Evolutionary conservation across 345 rosid genomes (phyloP), one percentile per base, ranked within the genome.

Genomic region (Populus davidiana): DNA sequence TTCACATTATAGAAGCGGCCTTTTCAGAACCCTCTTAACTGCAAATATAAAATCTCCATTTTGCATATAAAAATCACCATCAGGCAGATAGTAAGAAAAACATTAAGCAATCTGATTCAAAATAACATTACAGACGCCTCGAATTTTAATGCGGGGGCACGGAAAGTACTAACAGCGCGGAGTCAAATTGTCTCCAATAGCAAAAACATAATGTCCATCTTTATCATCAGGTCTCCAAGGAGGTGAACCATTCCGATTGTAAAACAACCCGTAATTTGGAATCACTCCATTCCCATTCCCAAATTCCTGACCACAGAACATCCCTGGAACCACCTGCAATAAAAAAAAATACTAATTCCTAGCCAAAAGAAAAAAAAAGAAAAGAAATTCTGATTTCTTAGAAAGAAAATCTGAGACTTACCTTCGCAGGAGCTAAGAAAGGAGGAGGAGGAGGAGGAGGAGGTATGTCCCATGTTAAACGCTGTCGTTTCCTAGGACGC

Each of bases 181-280:
- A 71, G 91, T 89, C 67, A 92, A 79, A 81, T 80, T 86, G 76
- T 92, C 94, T 72, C 97, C 93, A 38, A 92, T 67, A n/a, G 85
- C 81, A 74, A 88, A 92, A 68, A 88, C 90, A 72, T 84, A 92
- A 84, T 90, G 97, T 5, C 97, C 94, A 77, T 92, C 94, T 87
- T 90, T 90, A 84, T 90, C 93, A 82, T 92, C 94, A 25, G 94
- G 90, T 77, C 97, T 87, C 94, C 93, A 90, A 5, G 97, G 97
- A 77, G 97, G 94, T 36, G 94, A 90, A 59, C 75, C 82, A 74
- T 86, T 81, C 47, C 77, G 79, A 73, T 84, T 82, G 71, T 86
- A 90, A 79, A 87, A 87, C 82, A 84, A 87, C 23, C 70, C 81
- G 70, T 83, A 90, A 85, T 81, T 88, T 52, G 89, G 83, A 65